Evolutionary conservation across 78 protist species (phyloP), one percentile per base, ranked within the genome.

Genomic region (Planoprotostelium fungivorum): DNA sequence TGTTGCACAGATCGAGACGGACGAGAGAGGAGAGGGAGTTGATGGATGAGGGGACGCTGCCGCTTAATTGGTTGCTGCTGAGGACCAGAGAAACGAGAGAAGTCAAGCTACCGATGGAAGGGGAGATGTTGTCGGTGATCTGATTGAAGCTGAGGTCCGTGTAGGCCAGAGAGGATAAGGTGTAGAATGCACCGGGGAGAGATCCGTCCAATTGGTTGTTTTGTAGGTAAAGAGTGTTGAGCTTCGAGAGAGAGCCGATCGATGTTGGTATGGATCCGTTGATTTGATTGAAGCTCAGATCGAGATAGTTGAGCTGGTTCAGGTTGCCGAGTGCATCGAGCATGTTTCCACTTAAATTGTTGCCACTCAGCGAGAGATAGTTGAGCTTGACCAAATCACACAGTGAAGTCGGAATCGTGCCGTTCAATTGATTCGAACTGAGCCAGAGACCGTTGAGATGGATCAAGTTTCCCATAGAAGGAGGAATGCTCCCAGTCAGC

Each of bases 121-220:
- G n/a, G n/a, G n/a, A n/a, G n/a, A n/a, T n/a, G n/a, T n/a, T n/a
- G n/a, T n/a, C 94, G 83, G 94, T 91, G 83, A 91, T 91, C 83
- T 91, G 94, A 36, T 91, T 91, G 73, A 91, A 91, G 34, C 86
- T 38, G 35, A 91, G 90, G 83, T 91, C 94, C 28, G 89, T 63
- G 28, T 87, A 37, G 35, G 73, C 85, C 28, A 91, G 35, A 39
- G 85, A 86, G 1, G 85, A 36, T 31, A 91, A 63, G 31, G 63
- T 39, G 23, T 51, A 85, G 28, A 91, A 86, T 1, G 88, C 94
- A 23, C 89, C 89, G n/a, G 94, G 91, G 9, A 91, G 39, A n/a
- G n/a, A n/a, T 51, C 36, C 84, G 37, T 91, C 89, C 83, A 91
- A 37, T 63, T 91, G 88, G 73, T 91, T 91, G 86, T 91, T 91